phyloP scores from a whole-genome alignment of 768 basidiomycete genomes.

The Cyclocybe cylindracea region DNA sequence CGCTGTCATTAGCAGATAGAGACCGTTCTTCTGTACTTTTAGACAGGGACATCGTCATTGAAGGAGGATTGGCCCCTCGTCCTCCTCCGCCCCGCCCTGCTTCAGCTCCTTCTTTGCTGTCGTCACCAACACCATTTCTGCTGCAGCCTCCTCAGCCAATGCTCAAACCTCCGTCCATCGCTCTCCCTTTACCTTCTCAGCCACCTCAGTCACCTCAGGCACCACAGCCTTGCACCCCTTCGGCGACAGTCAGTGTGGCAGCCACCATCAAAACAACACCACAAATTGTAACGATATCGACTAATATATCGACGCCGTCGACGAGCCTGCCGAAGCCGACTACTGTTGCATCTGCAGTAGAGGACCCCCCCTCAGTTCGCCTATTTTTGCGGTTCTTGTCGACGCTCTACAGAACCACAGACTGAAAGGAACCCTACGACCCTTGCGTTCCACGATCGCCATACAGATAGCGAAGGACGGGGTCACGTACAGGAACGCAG shows the following conservation, averaged over 20 bases:
- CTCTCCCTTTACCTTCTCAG: neutral
- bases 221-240: too few species aligned
- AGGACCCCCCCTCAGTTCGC: neutral
- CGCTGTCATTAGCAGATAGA: too few species aligned
- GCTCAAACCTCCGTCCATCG: neutral
- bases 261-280: too few species aligned
- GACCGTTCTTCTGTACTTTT: too few species aligned
- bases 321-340: too few species aligned
- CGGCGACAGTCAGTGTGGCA: too few species aligned
- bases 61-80: neutral
- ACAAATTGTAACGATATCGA: too few species aligned
- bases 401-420: slow-evolving; percentile 29
- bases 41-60: neutral
- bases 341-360: too few species aligned
- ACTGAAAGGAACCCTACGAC: slow-evolving; percentile 28
- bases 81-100: neutral
- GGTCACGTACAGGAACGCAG: slow-evolving; percentile 36
- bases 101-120: neutral
- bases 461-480: slow-evolving; percentile 27
- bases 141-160: neutral
- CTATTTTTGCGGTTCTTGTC: slow-evolving; percentile 35
- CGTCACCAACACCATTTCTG: neutral
- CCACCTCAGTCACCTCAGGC: too few species aligned
- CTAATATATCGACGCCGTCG: too few species aligned
- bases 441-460: slow-evolving; percentile 40